Percentiles rank a stretch among this genome's conserved stretches.
Conservation (phyloP, 2,329 filamentous ascomycete genomes). For the Drechslerella dactyloides region DNA sequence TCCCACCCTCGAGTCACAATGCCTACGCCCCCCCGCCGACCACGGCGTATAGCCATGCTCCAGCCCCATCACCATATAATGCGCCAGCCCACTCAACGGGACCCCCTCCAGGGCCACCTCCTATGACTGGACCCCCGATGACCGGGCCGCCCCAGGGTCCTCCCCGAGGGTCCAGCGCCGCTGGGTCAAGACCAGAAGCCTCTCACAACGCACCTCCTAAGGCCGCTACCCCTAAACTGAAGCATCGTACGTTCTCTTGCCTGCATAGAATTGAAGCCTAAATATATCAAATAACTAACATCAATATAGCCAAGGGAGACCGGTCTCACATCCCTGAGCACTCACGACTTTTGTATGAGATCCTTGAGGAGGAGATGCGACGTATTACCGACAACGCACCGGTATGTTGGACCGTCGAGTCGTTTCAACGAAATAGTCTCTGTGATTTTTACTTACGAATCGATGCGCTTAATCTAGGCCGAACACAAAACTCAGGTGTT, state of each 20-base stretch:
- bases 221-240: conserved; percentile 62
- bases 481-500: conserved; percentile 89
- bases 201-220: conserved; percentile 63
- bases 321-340: conserved; percentile 82
- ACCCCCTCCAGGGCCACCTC: conserved; percentile 31
- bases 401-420: conserved; percentile 52
- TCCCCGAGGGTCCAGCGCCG: conserved; percentile 54
- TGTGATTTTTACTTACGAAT: conserved; percentile 3
- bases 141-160: conserved; percentile 55
- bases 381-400: conserved; percentile 86
- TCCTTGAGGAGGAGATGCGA: conserved; percentile 83
- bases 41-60: conserved; percentile 53
- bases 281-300: conserved; percentile 53
- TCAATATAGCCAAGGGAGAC: conserved; percentile 70
- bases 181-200: conserved; percentile 56
- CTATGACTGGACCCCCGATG: conserved; percentile 57
- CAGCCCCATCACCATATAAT: conserved; percentile 54
- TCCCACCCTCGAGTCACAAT: conserved; percentile 59
- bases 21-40: conserved; percentile 57
- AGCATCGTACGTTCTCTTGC: conserved; percentile 67
- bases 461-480: conserved; percentile 56
- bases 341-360: conserved; percentile 79
- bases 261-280: conserved; percentile 51
- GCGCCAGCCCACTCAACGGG: conserved; percentile 43
- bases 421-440: background rate